Conservation (phyloP, 306 rosid genomes). For the Alnus rubra region DNA sequence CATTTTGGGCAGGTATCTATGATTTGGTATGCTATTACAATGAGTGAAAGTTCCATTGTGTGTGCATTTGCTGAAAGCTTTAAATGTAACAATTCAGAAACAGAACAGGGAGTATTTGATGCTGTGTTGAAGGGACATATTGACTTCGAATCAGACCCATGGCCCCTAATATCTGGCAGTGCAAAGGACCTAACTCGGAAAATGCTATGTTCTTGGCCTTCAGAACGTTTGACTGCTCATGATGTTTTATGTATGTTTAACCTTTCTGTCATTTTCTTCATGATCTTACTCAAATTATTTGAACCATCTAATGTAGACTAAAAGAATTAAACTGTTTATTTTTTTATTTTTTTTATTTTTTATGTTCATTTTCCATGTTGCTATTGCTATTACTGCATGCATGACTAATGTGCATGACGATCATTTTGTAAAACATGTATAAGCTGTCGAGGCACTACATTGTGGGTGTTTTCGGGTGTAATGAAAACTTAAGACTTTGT, state of each 20-base stretch:
- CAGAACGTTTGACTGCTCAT: conserved; percentile 85
- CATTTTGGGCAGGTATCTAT: conserved; percentile 86
- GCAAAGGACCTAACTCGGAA: conserved; percentile 78
- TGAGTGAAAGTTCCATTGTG: conserved; percentile 14
- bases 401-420: too few species aligned
- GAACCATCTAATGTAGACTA: not conserved
- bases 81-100: conserved; percentile 62
- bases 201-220: conserved; percentile 81
- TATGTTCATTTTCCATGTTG: too few species aligned
- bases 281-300: conserved; percentile 11
- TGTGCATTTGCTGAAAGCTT: conserved; percentile 33
- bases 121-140: conserved; percentile 90
- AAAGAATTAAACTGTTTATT: too few species aligned
- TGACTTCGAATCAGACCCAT: conserved; percentile 91
- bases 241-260: conserved; percentile 80
- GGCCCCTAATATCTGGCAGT: conserved; percentile 85
- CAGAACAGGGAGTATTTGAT: conserved; percentile 95
- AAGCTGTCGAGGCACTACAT: too few species aligned
- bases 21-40: not conserved
- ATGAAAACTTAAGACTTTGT: conserved; percentile 7
- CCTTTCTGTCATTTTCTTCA: conserved; percentile 29
- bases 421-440: too few species aligned
- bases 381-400: too few species aligned
- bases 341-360: too few species aligned
- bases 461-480: conserved; percentile 3